Conservation (phyloP, 345 rosid genomes). For the Brassica napus region Da-Ae NC_063442.1:43955001-43955500, state of each 20-base stretch:
- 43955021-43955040: constrained; percentile 41
- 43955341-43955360: constrained; percentile 78
- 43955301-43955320: constrained; percentile 67
- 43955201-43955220: not conserved
- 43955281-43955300: constrained; percentile 16
- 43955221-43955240: not conserved
- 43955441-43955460: not conserved
- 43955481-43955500: constrained; percentile 89
- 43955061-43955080: constrained; percentile 32
- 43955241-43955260: constrained; percentile 45
- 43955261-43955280: constrained; percentile 63
- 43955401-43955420: not conserved
- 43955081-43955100: constrained; percentile 29
- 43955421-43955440: not conserved
- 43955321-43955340: constrained; percentile 74
- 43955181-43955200: constrained; percentile 17
- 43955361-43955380: constrained; percentile 44
- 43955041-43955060: constrained; percentile 34
- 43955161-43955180: constrained; percentile 39
- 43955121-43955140: constrained; percentile 17
- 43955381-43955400: not conserved
- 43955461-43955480: not conserved
- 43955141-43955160: constrained; percentile 31
- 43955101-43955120: constrained; percentile 11
- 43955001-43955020: constrained; percentile 9